Percentiles rank a stretch among this genome's conserved stretches.
These are phyloP conservation scores for Haematococcus lacustris DNA, from an alignment of 139 green algal species.

Conservation along the genomic window DNA sequence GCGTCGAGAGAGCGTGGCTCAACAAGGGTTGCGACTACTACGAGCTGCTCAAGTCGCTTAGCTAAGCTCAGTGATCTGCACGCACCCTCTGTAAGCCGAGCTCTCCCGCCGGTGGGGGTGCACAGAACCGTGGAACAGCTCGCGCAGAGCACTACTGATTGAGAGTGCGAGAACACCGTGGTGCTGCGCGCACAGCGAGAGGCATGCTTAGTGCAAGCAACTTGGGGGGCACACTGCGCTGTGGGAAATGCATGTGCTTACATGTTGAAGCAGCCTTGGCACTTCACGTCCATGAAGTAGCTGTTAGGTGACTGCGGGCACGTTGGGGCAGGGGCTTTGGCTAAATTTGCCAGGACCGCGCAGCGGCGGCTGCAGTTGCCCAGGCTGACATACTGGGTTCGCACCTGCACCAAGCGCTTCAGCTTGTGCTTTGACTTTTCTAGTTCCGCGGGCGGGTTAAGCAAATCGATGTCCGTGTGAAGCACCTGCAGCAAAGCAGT, in stretches of 20 bases:
- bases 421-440: conserved; percentile 97
- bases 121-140: conserved; percentile 94
- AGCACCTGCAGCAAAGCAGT: no score
- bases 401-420: conserved; percentile 68
- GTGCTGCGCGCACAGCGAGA: conserved; percentile 76
- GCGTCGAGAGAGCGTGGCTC: conserved; percentile 6
- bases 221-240: background rate
- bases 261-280: conserved; percentile 92
- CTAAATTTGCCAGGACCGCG: no score
- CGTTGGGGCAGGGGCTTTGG: no score
- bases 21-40: background rate
- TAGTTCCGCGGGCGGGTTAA: conserved; percentile 90
- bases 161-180: conserved; percentile 96
- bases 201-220: background rate
- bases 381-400: no score
- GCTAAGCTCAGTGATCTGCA: no score
- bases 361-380: no score
- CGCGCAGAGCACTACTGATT: conserved; percentile 95
- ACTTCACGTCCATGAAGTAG: conserved; percentile 52
- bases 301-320: conserved; percentile 24
- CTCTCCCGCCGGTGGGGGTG: conserved; percentile 91
- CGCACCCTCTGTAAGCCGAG: conserved; percentile 91
- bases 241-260: conserved; percentile 20
- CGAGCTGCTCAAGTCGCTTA: no score
- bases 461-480: conserved; percentile 86